A percentile compares a stretch with the other conserved stretches of the same genome.
Conservation (phyloP, 257 asterid genomes). For the Solanum paucissectum region DNA sequence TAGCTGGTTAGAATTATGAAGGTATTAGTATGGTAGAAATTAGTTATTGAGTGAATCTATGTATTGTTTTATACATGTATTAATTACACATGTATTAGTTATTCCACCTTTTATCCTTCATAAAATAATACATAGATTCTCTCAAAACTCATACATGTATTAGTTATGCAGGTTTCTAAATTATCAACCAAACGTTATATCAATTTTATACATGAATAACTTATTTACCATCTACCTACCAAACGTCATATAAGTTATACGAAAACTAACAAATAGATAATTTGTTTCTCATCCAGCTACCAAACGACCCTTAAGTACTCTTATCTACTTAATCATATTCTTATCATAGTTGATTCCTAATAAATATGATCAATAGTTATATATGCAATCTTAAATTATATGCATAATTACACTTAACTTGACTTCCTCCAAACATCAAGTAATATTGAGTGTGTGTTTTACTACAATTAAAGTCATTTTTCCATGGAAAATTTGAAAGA, state of each 20-base stretch:
- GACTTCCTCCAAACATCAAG: not conserved
- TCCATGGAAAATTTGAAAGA: not conserved
- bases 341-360: not conserved
- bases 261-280: too few relatives aligned
- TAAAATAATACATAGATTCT: too few relatives aligned
- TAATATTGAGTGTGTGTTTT: not conserved
- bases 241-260: not conserved
- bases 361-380: not conserved
- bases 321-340: not conserved
- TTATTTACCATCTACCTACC: not conserved
- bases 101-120: not conserved
- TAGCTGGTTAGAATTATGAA: not conserved
- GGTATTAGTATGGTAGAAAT: not conserved
- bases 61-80: too few relatives aligned
- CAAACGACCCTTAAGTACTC: not conserved
- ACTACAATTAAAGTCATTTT: not conserved
- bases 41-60: not conserved
- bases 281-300: not conserved
- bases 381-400: not conserved
- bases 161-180: not conserved
- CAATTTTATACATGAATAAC: too few relatives aligned
- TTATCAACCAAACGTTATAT: not conserved
- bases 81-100: too few relatives aligned
- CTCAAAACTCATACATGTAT: not conserved
- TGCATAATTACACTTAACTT: not conserved